These are phyloP conservation scores for Eleusine indica DNA, from an alignment of 176 grass and related monocot genomes.

Conservation along the genomic window DNA sequence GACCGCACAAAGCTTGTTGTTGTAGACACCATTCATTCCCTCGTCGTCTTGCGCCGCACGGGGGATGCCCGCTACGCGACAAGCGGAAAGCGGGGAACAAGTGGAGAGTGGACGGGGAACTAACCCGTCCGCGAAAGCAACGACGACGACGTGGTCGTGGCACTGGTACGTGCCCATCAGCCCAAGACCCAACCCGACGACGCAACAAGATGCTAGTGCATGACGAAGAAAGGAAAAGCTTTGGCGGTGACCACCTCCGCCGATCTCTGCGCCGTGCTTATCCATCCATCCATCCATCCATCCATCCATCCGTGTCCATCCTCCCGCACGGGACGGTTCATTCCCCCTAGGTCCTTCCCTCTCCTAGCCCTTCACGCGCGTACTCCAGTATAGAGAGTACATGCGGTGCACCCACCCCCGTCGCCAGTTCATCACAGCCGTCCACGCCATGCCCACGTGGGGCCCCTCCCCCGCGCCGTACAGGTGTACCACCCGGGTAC, in stretches of 20 bases:
- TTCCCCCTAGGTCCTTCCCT: neutral
- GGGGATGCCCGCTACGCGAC: neutral
- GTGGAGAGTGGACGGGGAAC: conserved; percentile 30
- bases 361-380: no score
- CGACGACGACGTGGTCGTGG: neutral
- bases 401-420: neutral
- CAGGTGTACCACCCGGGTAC: conserved; percentile 37
- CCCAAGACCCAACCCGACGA: neutral
- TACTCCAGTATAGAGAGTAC: neutral
- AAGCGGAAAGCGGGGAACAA: neutral
- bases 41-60: conserved; percentile 9
- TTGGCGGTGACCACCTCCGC: conserved; percentile 1
- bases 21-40: no score
- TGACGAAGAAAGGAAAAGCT: no score
- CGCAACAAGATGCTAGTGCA: neutral
- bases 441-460: neutral
- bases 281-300: neutral
- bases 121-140: neutral
- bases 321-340: neutral
- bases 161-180: neutral
- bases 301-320: neutral
- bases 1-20: neutral
- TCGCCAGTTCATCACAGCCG: conserved; percentile 16
- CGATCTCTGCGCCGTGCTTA: conserved; percentile 13
- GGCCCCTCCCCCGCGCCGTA: conserved; percentile 4